phyloP scores from a whole-genome alignment of 208 protist genomes.

The Crithidia mellificae region DNA sequence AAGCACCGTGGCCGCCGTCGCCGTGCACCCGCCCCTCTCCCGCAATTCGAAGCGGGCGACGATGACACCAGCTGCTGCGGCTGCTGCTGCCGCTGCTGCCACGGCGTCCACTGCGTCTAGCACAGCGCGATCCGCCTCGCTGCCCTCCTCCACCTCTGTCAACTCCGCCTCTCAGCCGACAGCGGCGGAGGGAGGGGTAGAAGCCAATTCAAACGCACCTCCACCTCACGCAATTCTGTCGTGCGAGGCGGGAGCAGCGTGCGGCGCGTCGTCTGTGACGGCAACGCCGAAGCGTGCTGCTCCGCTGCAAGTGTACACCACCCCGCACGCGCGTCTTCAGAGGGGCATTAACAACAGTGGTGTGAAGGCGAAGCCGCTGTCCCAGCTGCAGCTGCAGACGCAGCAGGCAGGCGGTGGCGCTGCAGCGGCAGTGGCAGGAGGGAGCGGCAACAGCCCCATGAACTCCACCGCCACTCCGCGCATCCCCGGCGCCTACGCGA shows the following conservation, averaged over 20 bases:
- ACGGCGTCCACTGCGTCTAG: too few species aligned
- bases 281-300: not conserved
- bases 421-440: too few species aligned
- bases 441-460: constrained; percentile 5
- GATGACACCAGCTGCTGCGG: not conserved
- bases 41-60: constrained; percentile 5
- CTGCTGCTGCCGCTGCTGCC: too few species aligned
- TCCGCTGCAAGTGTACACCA: not conserved
- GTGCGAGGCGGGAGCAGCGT: not conserved
- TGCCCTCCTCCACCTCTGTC: not conserved
- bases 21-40: constrained; percentile 21
- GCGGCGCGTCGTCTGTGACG: not conserved
- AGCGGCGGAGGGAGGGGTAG: not conserved
- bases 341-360: not conserved
- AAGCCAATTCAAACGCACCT: too few species aligned
- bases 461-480: not conserved
- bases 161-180: not conserved
- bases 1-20: constrained; percentile 11
- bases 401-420: not conserved
- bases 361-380: constrained; percentile 4
- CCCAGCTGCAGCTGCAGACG: constrained; percentile 10
- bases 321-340: not conserved
- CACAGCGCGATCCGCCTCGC: not conserved
- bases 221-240: too few species aligned
- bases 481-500: constrained; percentile 1